Evolutionary conservation across 78 protist genomes (phyloP), one percentile per base, ranked within the genome.

Genomic region (Bigelowiella natans): DNA sequence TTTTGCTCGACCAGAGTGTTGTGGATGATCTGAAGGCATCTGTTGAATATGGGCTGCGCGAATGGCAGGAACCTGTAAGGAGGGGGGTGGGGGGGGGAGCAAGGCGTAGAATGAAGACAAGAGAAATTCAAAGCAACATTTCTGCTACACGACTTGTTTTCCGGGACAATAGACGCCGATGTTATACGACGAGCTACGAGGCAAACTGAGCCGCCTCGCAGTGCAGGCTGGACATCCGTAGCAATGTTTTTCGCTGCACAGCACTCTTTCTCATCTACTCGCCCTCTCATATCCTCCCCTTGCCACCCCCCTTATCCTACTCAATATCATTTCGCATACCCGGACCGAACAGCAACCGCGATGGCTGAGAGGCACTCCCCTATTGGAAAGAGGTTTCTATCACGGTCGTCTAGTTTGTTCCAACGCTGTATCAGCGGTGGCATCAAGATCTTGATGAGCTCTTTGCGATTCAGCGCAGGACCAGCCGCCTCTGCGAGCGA

Each of bases 281-380:
- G 18, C 73, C 73, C 73, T 18, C 73, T 51, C 73, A 18, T 51
- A 51, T 51, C n/a, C n/a, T n/a, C n/a, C n/a, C n/a, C n/a, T n/a
- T n/a, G n/a, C n/a, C n/a, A n/a, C n/a, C n/a, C n/a, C n/a, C n/a
- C n/a, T n/a, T n/a, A n/a, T n/a, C n/a, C n/a, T n/a, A n/a, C n/a
- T n/a, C n/a, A n/a, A n/a, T n/a, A n/a, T n/a, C n/a, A n/a, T n/a
- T n/a, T n/a, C n/a, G n/a, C n/a, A n/a, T n/a, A 94, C 34, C 93
- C 94, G 7, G 31, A 2, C 38, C 95, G 94, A 37, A 96, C 85
- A 0, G 97, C 93, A 28, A 85, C 64, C 28, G 95, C 96, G 36
- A 96, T 40, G 37, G 94, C 93, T 18, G 94, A 89, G 39, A 96
- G 89, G 92, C 97, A 95, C 51, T 95, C 95, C 37, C 95, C 92